phyloP scores from a whole-genome alignment of 108 stramenopile species.

The Skeletonema grethae region DNA sequence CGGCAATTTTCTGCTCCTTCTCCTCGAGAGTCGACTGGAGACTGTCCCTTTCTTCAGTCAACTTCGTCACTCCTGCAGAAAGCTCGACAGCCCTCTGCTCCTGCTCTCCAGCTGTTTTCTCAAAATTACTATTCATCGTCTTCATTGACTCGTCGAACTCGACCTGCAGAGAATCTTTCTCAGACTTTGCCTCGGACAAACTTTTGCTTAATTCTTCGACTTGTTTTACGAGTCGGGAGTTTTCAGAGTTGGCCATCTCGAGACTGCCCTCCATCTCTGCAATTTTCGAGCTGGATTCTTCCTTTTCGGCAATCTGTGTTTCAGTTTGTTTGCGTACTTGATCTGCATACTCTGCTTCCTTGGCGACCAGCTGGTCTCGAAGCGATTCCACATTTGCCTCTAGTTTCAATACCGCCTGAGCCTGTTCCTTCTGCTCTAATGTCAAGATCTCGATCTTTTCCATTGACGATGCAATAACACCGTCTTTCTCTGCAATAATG shows the following conservation, averaged over 20 bases:
- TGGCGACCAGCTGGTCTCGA: constrained; percentile 16
- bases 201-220: background rate
- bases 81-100: background rate
- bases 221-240: background rate
- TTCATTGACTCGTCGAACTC: background rate
- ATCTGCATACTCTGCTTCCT: constrained; percentile 13
- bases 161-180: background rate
- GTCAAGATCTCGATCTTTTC: constrained; percentile 36
- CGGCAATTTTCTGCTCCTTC: background rate
- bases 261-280: background rate
- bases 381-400: constrained; percentile 27
- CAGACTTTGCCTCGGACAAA: background rate
- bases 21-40: background rate
- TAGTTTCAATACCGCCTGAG: constrained; percentile 13
- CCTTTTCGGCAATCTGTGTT: background rate
- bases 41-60: background rate
- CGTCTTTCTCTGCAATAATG: constrained; percentile 39
- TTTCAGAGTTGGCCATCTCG: constrained; percentile 5
- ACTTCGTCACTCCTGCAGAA: background rate
- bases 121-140: background rate
- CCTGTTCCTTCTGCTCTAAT: constrained; percentile 21
- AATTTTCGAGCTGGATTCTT: background rate
- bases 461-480: constrained; percentile 28
- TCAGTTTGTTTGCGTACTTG: background rate
- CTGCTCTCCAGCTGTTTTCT: background rate